Conservation (phyloP, 73 alveolate genomes). For the Paramecium primaurelia region DNA sequence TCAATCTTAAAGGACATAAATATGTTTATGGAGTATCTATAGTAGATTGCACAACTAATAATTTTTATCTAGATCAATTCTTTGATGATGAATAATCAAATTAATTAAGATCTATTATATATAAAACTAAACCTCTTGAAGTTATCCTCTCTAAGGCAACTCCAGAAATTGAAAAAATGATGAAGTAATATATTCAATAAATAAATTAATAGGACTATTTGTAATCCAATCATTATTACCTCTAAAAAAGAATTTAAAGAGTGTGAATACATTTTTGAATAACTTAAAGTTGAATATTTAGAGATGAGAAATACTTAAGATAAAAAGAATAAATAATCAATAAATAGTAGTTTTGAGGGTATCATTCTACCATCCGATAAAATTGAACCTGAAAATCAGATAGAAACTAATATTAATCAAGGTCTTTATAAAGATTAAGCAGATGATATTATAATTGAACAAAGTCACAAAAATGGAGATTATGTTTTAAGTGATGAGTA, state of each 20-base stretch:
- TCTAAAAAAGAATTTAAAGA: constrained; percentile 32
- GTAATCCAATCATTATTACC: constrained; percentile 36
- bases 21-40: constrained; percentile 73
- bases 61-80: constrained; percentile 67
- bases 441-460: not conserved
- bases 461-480: not conserved
- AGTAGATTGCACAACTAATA: constrained; percentile 72
- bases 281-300: constrained; percentile 28
- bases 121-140: constrained; percentile 49
- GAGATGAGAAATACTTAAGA: not conserved
- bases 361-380: not conserved
- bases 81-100: constrained; percentile 50
- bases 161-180: not conserved
- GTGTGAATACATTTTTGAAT: constrained; percentile 16
- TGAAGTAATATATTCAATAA: not conserved
- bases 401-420: not conserved
- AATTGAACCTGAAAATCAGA: not conserved
- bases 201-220: not conserved
- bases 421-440: not conserved
- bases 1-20: constrained; percentile 36
- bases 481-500: not conserved
- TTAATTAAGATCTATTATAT: constrained; percentile 7
- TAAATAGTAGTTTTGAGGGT: not conserved
- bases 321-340: not conserved
- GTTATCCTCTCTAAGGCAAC: not conserved